These are phyloP conservation scores for Rhizopogon vulgaris DNA, from an alignment of 768 basidiomycete genomes.

Conservation along the genomic window DNA sequence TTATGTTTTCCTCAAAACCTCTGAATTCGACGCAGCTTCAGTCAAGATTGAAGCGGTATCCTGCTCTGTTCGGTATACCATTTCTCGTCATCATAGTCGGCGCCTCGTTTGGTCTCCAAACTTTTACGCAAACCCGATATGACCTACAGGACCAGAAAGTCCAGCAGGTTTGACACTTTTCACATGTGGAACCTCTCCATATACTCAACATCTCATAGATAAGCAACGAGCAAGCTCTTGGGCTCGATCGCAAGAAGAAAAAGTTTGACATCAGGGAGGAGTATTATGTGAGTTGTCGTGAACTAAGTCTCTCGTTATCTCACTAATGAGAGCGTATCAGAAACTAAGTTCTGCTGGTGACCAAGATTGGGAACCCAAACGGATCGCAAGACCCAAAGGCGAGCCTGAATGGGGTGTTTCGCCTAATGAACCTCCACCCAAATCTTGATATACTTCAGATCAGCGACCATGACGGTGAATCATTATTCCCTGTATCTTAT, in stretches of 20 bases:
- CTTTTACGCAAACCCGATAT: conserved; percentile 87
- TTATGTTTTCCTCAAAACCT: conserved; percentile 50
- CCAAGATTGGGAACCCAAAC: conserved; percentile 82
- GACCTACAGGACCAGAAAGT: conserved; percentile 82
- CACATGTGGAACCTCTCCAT: no score
- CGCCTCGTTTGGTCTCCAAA: conserved; percentile 77
- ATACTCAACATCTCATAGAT: conserved; percentile 35
- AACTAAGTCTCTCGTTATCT: background rate
- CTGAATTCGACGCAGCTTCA: conserved; percentile 35
- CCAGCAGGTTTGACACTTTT: conserved; percentile 41
- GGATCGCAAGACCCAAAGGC: conserved; percentile 78
- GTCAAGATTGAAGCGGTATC: conserved; percentile 48
- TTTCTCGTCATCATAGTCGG: conserved; percentile 82
- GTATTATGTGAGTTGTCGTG: conserved; percentile 72
- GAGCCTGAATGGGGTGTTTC: conserved; percentile 93
- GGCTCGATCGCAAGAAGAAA: conserved; percentile 61
- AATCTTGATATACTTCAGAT: conserved; percentile 1
- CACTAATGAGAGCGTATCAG: conserved; percentile 29
- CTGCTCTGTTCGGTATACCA: conserved; percentile 77
- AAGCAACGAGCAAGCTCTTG: conserved; percentile 72
- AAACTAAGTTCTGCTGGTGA: conserved; percentile 57
- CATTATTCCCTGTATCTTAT: background rate
- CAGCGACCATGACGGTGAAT: background rate
- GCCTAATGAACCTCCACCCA: conserved; percentile 48
- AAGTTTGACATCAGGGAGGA: conserved; percentile 93